A percentile compares a stretch with the other conserved stretches of the same genome.
Conservation (phyloP, 139 green algal species). For the Micractinium sp. region DNA sequence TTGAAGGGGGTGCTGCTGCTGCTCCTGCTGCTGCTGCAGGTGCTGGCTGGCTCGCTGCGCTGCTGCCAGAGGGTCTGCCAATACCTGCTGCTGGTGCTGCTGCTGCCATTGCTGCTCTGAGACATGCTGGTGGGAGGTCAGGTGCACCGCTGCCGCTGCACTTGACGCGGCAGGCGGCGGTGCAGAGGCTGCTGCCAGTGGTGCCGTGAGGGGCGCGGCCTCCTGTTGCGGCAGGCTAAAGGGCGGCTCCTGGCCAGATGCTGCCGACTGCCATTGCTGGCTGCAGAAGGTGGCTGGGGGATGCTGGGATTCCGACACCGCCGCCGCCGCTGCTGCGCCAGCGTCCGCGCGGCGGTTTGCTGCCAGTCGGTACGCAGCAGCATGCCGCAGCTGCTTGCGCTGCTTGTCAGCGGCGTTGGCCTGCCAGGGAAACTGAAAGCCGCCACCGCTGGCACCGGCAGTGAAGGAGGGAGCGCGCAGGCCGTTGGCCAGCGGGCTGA, state of each 20-base stretch:
- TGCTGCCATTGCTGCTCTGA: not conserved
- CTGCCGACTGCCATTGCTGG: not conserved
- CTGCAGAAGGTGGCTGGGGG: not conserved
- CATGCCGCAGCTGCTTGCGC: conserved; percentile 20
- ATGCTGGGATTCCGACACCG: not conserved
- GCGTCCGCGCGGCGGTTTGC: not conserved
- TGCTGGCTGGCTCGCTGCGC: not conserved
- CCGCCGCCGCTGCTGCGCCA: not conserved
- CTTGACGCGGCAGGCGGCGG: not conserved
- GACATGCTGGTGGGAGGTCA: too few relatives aligned
- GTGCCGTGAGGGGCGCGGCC: too few relatives aligned
- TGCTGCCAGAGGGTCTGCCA: not conserved
- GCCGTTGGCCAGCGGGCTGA: conserved; percentile 30
- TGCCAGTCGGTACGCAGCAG: not conserved
- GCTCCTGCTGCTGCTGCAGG: not conserved
- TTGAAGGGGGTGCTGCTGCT: not conserved
- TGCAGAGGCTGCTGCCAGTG: not conserved
- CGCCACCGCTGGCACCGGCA: not conserved
- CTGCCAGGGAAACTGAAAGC: not conserved
- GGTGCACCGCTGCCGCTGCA: not conserved
- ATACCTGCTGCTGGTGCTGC: not conserved
- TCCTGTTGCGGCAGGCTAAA: not conserved
- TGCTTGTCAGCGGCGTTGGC: not conserved
- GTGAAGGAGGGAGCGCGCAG: not conserved
- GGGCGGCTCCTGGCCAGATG: not conserved